Conservation (phyloP, 2,329 filamentous ascomycete genomes). For the Penicillium sp. region DNA sequence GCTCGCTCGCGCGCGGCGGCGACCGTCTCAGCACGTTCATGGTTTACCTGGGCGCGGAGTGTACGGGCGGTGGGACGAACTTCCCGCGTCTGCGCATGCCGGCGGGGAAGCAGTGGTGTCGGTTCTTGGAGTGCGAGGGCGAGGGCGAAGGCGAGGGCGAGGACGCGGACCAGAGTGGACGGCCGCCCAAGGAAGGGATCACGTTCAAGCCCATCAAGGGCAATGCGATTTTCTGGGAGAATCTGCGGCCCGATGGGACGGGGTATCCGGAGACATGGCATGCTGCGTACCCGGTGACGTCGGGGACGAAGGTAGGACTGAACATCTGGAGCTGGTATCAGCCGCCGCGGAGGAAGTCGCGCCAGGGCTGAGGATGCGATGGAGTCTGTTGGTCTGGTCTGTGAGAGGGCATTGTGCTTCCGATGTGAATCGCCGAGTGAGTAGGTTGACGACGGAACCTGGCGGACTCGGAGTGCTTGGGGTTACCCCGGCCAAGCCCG, state of each 20-base stretch:
- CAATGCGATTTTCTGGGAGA: constrained; percentile 63
- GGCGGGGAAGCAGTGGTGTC: constrained; percentile 51
- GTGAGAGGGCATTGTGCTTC: no score
- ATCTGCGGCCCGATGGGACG: constrained; percentile 54
- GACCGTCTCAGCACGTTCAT: constrained; percentile 58
- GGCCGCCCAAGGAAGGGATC: constrained; percentile 42
- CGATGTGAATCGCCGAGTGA: no score
- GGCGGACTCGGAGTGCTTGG: no score
- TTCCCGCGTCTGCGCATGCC: constrained; percentile 54
- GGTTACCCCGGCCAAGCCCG: no score
- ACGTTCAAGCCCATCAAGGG: constrained; percentile 58
- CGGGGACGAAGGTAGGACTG: constrained; percentile 58
- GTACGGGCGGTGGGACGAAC: constrained; percentile 59
- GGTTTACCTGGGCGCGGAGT: constrained; percentile 57
- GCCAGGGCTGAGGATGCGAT: background rate
- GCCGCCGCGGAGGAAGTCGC: constrained; percentile 26
- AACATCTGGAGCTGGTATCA: constrained; percentile 66
- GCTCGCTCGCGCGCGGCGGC: constrained; percentile 36
- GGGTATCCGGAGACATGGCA: constrained; percentile 61
- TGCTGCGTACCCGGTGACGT: constrained; percentile 57
- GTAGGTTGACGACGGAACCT: no score
- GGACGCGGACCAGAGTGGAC: constrained; percentile 8
- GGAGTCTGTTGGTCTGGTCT: background rate
- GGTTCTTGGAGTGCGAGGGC: constrained; percentile 55
- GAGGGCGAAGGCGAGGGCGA: constrained; percentile 17